These are phyloP conservation scores for Mallotus repandus DNA, from an alignment of 441 rosid species.

Conservation along the genomic window DNA sequence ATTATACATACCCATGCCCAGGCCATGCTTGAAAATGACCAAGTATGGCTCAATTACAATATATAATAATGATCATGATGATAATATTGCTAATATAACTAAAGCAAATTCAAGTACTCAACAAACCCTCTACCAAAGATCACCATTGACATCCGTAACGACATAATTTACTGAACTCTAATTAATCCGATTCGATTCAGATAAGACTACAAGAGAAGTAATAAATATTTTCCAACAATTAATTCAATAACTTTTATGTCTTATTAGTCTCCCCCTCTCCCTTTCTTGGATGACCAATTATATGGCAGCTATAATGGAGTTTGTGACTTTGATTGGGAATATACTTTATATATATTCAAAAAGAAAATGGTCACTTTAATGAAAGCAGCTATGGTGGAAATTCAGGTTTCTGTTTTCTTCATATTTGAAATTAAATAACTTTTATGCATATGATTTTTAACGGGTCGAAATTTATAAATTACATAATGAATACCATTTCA, in stretches of 20 bases:
- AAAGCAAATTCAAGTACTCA: not conserved
- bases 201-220: no score
- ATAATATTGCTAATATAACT: slow-evolving; percentile 11
- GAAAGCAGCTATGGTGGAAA: not conserved
- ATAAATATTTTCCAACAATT: no score
- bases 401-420: not conserved
- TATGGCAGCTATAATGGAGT: slow-evolving; percentile 7
- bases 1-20: slow-evolving; percentile 9
- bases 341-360: not conserved
- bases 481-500: no score
- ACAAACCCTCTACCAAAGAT: not conserved
- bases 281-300: not conserved
- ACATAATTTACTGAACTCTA: no score
- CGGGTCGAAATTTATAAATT: no score
- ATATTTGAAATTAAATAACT: not conserved
- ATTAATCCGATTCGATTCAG: no score
- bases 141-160: no score
- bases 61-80: slow-evolving; percentile 2
- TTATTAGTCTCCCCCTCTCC: not conserved
- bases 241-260: no score
- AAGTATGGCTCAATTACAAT: slow-evolving; percentile 22
- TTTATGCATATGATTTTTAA: no score
- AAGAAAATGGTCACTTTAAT: not conserved
- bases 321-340: not conserved
- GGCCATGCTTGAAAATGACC: slow-evolving; percentile 13